Conservation (phyloP, 2,329 filamentous ascomycete genomes). For the Sporothrix brasiliensis region DNA sequence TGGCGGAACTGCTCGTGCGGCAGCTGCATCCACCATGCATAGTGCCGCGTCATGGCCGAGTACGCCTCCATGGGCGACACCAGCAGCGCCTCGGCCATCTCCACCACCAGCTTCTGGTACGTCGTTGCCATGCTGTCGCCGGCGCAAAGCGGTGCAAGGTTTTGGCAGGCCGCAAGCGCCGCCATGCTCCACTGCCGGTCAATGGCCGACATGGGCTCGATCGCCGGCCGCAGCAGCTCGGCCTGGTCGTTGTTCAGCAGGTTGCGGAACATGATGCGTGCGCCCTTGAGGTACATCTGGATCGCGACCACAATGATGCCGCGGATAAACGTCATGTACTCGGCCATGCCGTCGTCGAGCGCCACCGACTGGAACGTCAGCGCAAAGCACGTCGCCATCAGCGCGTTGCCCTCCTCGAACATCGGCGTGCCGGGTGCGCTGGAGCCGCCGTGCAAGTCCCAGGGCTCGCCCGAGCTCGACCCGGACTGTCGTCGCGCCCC, state of each 20-base stretch:
- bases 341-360: constrained; percentile 61
- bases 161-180: constrained; percentile 50
- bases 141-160: constrained; percentile 50
- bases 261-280: constrained; percentile 55
- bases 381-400: constrained; percentile 62
- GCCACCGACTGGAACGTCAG: constrained; percentile 62
- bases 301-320: constrained; percentile 59
- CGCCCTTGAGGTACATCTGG: constrained; percentile 58
- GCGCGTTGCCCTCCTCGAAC: constrained; percentile 60
- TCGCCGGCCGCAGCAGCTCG: constrained; percentile 49
- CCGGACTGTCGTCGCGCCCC: not conserved
- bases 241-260: constrained; percentile 49
- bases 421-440: constrained; percentile 28
- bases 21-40: constrained; percentile 62
- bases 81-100: constrained; percentile 56
- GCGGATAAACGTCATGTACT: constrained; percentile 63
- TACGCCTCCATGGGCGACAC: constrained; percentile 60
- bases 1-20: constrained; percentile 56
- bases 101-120: constrained; percentile 51
- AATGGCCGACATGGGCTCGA: constrained; percentile 50
- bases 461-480: constrained; percentile 1
- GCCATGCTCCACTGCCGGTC: constrained; percentile 50
- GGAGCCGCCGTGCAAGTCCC: constrained; percentile 10
- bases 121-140: constrained; percentile 48
- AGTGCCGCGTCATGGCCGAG: constrained; percentile 53